These are phyloP conservation scores for Ascomycota sp. DNA, from an alignment of 2,329 filamentous ascomycete genomes.

Conservation along the genomic window DNA sequence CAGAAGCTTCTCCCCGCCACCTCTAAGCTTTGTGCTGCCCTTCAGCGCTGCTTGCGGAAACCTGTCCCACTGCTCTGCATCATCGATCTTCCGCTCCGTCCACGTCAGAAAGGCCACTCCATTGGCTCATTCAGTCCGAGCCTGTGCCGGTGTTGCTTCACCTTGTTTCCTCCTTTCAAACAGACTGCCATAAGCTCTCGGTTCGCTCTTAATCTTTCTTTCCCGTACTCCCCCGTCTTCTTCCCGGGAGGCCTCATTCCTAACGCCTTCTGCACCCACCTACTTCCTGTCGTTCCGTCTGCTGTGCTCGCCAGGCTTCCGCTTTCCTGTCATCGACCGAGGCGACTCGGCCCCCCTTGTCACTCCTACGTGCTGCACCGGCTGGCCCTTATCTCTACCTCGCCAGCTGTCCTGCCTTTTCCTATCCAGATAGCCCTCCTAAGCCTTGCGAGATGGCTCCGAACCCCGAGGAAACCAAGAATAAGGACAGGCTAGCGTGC, in stretches of 20 bases:
- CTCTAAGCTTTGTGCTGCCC: not conserved
- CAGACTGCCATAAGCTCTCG: not conserved
- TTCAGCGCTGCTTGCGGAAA: not conserved
- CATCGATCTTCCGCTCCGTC: constrained; percentile 16
- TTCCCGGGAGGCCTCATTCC: too few relatives aligned
- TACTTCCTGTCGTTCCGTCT: too few relatives aligned
- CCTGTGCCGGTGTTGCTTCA: too few relatives aligned
- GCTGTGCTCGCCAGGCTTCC: not conserved
- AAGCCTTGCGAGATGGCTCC: constrained; percentile 42
- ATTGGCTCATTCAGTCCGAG: constrained; percentile 10
- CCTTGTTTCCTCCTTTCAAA: too few relatives aligned
- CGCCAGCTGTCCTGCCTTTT: constrained; percentile 1
- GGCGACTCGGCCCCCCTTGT: too few relatives aligned
- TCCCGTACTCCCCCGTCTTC: constrained; percentile 1
- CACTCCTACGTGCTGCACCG: too few relatives aligned
- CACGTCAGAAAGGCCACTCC: constrained; percentile 9
- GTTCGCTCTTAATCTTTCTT: constrained; percentile 6
- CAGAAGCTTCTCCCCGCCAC: constrained; percentile 10
- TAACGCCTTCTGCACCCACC: too few relatives aligned
- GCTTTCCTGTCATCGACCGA: not conserved
- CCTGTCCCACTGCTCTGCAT: constrained; percentile 6
- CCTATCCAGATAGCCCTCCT: constrained; percentile 7
- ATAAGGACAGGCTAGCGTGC: constrained; percentile 69
- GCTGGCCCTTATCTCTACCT: too few relatives aligned
- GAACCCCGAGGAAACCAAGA: constrained; percentile 49